Base-by-base conservation (phyloP, 805 yeast genomes). In the Citeromyces nyonsensis region DNA sequence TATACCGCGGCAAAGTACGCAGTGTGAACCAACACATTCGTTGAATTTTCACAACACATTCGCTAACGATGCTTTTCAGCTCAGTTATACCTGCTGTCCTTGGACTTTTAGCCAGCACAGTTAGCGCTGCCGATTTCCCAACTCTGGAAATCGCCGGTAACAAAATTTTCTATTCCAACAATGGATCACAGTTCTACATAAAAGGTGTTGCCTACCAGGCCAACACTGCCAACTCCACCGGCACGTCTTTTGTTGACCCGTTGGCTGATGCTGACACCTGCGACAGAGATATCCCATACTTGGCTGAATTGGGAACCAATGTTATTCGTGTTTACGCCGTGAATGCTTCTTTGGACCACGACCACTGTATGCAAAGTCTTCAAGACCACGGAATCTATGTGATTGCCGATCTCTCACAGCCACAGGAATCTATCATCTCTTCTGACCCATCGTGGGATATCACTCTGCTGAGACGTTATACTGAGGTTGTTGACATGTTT, bases 131-230 rank as follows among this genome's bases (percentile, higher is more conserved):
- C 27, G 20, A 24, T 31, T 15, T 61, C 15, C 66, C 75, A 15
- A 42, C 69, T 7, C 69, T 83, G 36, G 78, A 72, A 36, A 63
- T 77, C 14, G 56, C 60, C 18, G 91, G 88, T 5, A 77, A 69
- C 61, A 77, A 80, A 54, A 84, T 88, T 55, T 84, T 78, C 54
- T 69, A 72, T 54, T 56, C 75, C 12, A 63, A 61, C 41, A 70
- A 75, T 41, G 88, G 85, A 8, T 67, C 79, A 28, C 94, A 83
- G 57, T 86, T 86, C 57, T 86, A 74, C 55, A 68, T 86, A 47
- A 76, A 73, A 47, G 96, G 96, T 42, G 68, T 84, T 33, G 94
- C 94, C 0, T 84, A 85, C 56, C 95, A 85, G 56, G 73, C 77
- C 29, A 68, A 74, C 42, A 63, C 73, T 10, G 67, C 69, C 33